These are phyloP conservation scores for Cystobasidium slooffiae DNA, from an alignment of 1,284 basidiomycete genomes.

Conservation along the genomic window DNA sequence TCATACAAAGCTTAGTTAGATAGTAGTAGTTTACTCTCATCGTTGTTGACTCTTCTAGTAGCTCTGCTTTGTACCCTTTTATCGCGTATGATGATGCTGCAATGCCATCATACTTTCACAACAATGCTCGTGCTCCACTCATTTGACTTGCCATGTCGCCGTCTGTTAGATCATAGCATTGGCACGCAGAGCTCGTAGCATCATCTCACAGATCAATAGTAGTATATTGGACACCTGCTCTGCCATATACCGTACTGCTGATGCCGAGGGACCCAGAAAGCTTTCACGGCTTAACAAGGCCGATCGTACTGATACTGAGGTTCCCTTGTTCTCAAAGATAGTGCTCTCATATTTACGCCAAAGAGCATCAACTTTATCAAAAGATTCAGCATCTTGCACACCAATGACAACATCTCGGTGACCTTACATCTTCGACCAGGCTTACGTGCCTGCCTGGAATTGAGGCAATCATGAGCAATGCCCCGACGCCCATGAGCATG, in stretches of 20 bases:
- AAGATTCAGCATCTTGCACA: no score
- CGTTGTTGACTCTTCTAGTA: background rate
- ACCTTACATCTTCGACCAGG: no score
- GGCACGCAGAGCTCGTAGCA: background rate
- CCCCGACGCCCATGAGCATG: constrained; percentile 15
- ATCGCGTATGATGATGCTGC: constrained; percentile 3
- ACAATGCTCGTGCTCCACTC: background rate
- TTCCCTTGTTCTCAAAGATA: no score
- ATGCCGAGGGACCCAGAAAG: no score
- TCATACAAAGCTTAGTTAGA: background rate
- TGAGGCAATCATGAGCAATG: constrained; percentile 29
- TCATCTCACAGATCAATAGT: no score
- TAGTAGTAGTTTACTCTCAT: background rate
- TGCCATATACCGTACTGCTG: no score
- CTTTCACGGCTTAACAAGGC: no score
- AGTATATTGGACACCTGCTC: no score
- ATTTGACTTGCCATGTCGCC: background rate
- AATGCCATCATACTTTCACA: background rate
- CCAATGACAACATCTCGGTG: background rate
- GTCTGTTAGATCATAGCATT: background rate
- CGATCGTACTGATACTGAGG: no score
- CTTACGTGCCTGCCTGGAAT: background rate
- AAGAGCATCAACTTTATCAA: background rate
- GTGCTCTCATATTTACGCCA: no score
- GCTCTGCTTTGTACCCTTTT: constrained; percentile 14